Base-by-base conservation (phyloP, 495 filamentous ascomycete species). In the Aspergillus sclerotiicarbonarius region DNA sequence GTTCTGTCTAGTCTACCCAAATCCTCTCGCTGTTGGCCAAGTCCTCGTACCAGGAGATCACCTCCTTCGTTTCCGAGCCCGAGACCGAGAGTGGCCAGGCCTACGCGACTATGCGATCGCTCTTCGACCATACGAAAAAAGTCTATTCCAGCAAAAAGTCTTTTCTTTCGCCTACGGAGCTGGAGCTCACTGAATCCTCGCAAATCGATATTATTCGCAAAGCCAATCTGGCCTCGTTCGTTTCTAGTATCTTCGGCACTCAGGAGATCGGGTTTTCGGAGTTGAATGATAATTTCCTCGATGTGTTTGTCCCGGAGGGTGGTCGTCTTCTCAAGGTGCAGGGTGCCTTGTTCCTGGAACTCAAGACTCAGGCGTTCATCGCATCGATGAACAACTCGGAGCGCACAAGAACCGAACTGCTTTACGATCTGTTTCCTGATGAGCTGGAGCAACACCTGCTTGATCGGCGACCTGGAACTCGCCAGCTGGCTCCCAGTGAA, bases 311-410 rank as follows among this genome's bases (percentile, higher is more conserved):
- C 4, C 86, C 88, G 0, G 86, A 90, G 56, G 86, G 88, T 15
- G 81, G 82, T n/a, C 80, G 84, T 6, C 66, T 96, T 33, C 75
- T 90, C 16, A 88, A 89, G 52, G 85, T 83, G 48, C 84, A 87
- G 59, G 87, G 85, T 12, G 82, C 87, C 25, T 62, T 96, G 25
- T 90, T 89, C 60, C 76, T 96, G 16, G 87, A 91, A 54, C 77
- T 96, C 16, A 96, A 96, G 68, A 96, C 92, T 1, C 90, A 95
- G 58, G 84, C 87, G 9, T 90, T 92, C 59, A 87, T 96, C 51
- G 86, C 88, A 3, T 84, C 89, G 3, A 80, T 90, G 63, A 77
- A 81, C 43, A 86, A 82, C 52, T 81, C 82, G 18, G 82, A 89
- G 39, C 82, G 81, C 18, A 78, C 83, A 3, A 83, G 81, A 47